Percentiles rank a stretch among this genome's conserved stretches.
Evolutionary conservation across 1,284 basidiomycete species (phyloP).

Genomic region (Ustilago loliicola): DNA sequence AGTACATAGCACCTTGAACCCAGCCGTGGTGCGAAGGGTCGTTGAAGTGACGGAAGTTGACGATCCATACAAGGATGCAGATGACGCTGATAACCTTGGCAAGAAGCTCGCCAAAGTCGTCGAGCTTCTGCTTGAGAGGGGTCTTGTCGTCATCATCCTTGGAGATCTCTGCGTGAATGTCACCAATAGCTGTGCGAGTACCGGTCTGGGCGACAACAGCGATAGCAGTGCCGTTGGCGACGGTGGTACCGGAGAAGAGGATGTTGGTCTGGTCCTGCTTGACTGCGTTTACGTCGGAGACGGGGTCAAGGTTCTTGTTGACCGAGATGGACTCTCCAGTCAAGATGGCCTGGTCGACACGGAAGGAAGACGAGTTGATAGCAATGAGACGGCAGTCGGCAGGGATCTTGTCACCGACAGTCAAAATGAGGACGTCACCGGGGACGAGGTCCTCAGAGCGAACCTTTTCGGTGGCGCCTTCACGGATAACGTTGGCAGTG

Average conservation of each 20-base stretch:
- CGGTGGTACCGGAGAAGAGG: conserved; percentile 68
- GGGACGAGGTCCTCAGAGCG: conserved; percentile 64
- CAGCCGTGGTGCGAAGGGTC: conserved; percentile 69
- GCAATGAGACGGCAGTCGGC: conserved; percentile 67
- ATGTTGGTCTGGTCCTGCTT: conserved; percentile 70
- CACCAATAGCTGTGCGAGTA: conserved; percentile 65
- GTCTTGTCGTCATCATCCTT: conserved; percentile 67
- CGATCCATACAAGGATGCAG: conserved; percentile 69
- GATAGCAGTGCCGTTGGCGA: conserved; percentile 63
- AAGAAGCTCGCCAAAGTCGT: conserved; percentile 69
- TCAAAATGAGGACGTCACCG: conserved; percentile 66
- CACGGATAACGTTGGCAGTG: conserved; percentile 62
- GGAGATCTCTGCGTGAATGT: conserved; percentile 68
- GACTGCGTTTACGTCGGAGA: conserved; percentile 61
- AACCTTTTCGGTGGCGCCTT: conserved; percentile 51
- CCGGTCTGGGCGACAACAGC: conserved; percentile 67
- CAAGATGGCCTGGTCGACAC: conserved; percentile 69
- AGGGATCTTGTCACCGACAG: conserved; percentile 69
- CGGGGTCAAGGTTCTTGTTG: conserved; percentile 61
- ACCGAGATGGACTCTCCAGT: conserved; percentile 68
- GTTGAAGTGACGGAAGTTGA: conserved; percentile 69
- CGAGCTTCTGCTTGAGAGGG: conserved; percentile 69
- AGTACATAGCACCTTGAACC: conserved; percentile 69
- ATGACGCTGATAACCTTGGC: conserved; percentile 69
- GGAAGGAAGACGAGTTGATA: conserved; percentile 64